Evolutionary conservation across 23 red algal species (phyloP).

Genomic region (Cyanidiococcus yangmingshanensis): DNA sequence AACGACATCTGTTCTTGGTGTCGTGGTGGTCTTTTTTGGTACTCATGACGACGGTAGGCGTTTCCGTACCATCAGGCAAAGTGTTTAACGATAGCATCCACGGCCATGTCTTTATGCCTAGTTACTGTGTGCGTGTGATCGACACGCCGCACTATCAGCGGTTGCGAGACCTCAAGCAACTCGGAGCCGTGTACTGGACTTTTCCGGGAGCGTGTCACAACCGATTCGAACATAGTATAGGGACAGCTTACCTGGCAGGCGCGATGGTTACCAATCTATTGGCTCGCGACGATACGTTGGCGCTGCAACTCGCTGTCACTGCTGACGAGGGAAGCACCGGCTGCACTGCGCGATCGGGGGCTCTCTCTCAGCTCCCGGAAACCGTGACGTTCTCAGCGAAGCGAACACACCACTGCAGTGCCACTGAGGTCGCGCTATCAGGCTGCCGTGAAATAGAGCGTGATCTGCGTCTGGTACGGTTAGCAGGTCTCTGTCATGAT

Average conservation of each 20-base stretch:
- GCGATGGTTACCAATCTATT: constrained; percentile 37
- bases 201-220: constrained; percentile 84
- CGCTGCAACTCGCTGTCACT: neutral
- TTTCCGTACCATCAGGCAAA: constrained; percentile 7
- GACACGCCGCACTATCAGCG: constrained; percentile 92
- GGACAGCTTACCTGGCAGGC: constrained; percentile 42
- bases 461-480: constrained; percentile 35
- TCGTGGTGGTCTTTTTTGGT: too few relatives aligned
- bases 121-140: constrained; percentile 39
- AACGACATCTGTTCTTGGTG: too few relatives aligned
- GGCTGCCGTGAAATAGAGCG: constrained; percentile 28
- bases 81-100: constrained; percentile 84
- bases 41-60: too few relatives aligned
- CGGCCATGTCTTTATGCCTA: constrained; percentile 56
- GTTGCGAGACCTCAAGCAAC: constrained; percentile 89
- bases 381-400: neutral
- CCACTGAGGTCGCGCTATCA: neutral
- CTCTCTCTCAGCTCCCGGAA: neutral
- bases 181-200: constrained; percentile 57
- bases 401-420: too few relatives aligned
- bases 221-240: constrained; percentile 82
- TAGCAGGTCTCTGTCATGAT: constrained; percentile 81
- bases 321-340: neutral
- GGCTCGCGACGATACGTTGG: neutral
- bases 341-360: neutral